Conservation (phyloP, 192 early-diverging fungal genomes). For the Helicostylum pulchrum region DNA sequence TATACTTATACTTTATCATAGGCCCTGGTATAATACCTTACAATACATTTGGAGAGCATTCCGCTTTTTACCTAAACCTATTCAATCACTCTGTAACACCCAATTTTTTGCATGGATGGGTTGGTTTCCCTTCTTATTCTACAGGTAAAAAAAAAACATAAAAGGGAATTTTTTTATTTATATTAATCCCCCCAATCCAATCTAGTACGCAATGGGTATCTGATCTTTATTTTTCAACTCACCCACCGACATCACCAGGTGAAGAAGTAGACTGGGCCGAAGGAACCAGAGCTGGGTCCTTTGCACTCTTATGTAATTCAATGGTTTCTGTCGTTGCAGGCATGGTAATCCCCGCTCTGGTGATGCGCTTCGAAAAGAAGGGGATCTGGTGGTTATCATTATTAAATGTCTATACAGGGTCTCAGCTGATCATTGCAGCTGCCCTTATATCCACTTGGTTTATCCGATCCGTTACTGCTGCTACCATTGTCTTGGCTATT, state of each 20-base stretch:
- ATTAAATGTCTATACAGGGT: constrained; percentile 67
- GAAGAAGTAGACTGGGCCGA: constrained; percentile 38
- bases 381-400: constrained; percentile 36
- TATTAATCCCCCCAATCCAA: too few relatives aligned
- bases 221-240: constrained; percentile 48
- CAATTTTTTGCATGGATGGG: constrained; percentile 98
- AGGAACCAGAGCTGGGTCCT: constrained; percentile 80
- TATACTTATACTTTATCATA: constrained; percentile 25
- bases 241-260: constrained; percentile 17
- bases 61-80: constrained; percentile 61
- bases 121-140: constrained; percentile 97
- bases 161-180: background rate
- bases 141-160: constrained; percentile 57
- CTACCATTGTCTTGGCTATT: constrained; percentile 66
- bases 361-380: constrained; percentile 19
- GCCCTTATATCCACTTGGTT: constrained; percentile 68
- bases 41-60: constrained; percentile 57
- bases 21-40: constrained; percentile 47
- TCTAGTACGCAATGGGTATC: constrained; percentile 70
- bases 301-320: constrained; percentile 79
- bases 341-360: constrained; percentile 55
- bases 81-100: constrained; percentile 78
- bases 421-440: constrained; percentile 62
- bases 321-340: constrained; percentile 68
- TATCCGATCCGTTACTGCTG: constrained; percentile 52